A percentile compares a stretch with the other conserved stretches of the same genome.
Evolutionary conservation across 2,329 filamentous ascomycete species (phyloP).

Genomic region (Decorospora gaudefroyi): DNA sequence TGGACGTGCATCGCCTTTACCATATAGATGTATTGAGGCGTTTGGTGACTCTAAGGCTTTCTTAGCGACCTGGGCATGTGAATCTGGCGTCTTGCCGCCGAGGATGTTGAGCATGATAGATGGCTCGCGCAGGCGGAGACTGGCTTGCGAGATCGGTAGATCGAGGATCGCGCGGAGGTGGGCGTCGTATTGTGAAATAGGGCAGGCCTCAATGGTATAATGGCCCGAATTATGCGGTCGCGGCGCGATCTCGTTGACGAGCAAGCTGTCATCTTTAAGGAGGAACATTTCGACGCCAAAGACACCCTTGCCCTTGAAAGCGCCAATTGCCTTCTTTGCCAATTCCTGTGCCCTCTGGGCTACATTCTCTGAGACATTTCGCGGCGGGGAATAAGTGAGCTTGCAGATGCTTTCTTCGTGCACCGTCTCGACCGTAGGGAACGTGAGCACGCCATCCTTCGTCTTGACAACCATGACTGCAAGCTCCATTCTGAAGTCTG

Average conservation of each 20-base stretch:
- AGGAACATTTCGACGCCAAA: conserved; percentile 98
- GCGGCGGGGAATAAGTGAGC: conserved; percentile 82
- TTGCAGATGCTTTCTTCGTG: conserved; percentile 97
- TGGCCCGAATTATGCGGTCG: conserved; percentile 90
- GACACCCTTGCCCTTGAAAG: conserved; percentile 84
- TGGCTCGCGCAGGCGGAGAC: conserved; percentile 62
- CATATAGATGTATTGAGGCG: conserved; percentile 81
- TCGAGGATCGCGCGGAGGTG: conserved; percentile 84
- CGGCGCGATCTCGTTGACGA: conserved; percentile 87
- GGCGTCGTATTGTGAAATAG: conserved; percentile 87
- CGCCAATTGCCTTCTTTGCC: conserved; percentile 76
- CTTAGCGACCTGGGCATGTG: conserved; percentile 64
- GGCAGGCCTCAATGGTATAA: conserved; percentile 90
- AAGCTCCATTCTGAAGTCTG: conserved; percentile 81
- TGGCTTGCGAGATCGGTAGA: conserved; percentile 58
- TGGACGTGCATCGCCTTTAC: conserved; percentile 80
- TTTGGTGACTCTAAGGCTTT: conserved; percentile 62
- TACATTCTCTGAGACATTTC: conserved; percentile 65
- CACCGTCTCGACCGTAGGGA: conserved; percentile 89
- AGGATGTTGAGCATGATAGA: conserved; percentile 64
- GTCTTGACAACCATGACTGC: conserved; percentile 95
- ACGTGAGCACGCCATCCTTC: conserved; percentile 73
- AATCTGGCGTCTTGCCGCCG: conserved; percentile 63
- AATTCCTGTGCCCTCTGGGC: conserved; percentile 72
- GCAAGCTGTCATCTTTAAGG: conserved; percentile 68